Percentiles rank a stretch among this genome's conserved stretches.
These are phyloP conservation scores for Physcomitrium patens DNA, from an alignment of 225 moss, liverwort and hornwort genomes.

Conservation along the genomic window DNA sequence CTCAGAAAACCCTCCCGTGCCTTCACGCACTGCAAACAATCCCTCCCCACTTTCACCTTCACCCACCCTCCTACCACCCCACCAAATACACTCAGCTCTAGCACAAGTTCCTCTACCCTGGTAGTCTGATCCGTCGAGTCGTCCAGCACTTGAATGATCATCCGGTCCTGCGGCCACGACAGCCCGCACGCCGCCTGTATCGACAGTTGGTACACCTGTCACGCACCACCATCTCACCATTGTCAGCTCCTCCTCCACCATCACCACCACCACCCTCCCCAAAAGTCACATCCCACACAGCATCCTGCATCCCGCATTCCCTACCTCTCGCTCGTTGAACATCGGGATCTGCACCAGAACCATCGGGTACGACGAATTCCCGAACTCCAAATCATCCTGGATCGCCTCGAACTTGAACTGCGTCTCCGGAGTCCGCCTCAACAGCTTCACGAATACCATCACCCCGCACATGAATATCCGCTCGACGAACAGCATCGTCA, in stretches of 20 bases:
- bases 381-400: conserved; percentile 68
- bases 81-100: background rate
- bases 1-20: too few species aligned
- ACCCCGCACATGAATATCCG: conserved; percentile 76
- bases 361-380: conserved; percentile 64
- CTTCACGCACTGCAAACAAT: too few species aligned
- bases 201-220: conserved; percentile 76
- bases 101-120: conserved; percentile 38
- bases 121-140: conserved; percentile 80
- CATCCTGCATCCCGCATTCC: background rate
- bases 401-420: conserved; percentile 64
- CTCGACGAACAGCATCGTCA: conserved; percentile 81
- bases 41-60: too few species aligned
- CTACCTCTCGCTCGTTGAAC: conserved; percentile 82
- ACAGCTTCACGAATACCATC: conserved; percentile 54
- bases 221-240: too few species aligned
- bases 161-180: conserved; percentile 75
- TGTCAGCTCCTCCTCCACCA: too few species aligned
- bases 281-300: too few species aligned
- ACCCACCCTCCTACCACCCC: too few species aligned
- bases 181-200: conserved; percentile 80
- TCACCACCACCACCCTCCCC: too few species aligned
- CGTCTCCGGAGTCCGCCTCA: conserved; percentile 42
- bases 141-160: conserved; percentile 81
- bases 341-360: conserved; percentile 82